Evolutionary conservation across 495 filamentous ascomycete genomes (phyloP).

Genomic region (Neurospora africana): DNA sequence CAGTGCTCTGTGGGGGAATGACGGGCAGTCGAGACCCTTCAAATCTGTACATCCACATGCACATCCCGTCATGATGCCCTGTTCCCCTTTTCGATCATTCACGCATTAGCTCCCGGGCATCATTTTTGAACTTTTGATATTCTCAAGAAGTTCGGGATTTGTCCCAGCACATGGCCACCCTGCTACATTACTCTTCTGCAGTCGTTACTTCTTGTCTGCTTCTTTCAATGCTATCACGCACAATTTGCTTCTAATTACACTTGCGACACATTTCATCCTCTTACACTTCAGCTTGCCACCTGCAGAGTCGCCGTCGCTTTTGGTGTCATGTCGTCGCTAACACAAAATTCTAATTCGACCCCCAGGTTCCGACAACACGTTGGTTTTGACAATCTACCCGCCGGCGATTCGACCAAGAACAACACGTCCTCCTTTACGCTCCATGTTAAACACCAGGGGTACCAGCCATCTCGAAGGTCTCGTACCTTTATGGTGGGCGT

Average conservation of each 20-base stretch:
- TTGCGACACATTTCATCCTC: not conserved
- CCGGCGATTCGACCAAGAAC: conserved; percentile 52
- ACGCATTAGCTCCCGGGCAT: not conserved
- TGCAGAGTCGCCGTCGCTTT: not conserved
- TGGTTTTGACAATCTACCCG: conserved; percentile 86
- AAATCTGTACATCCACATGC: not conserved
- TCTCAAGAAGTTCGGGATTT: not conserved
- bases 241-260: not conserved
- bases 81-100: not conserved
- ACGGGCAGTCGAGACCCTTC: not conserved
- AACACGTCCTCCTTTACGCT: conserved; percentile 78
- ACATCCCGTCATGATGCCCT: not conserved
- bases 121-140: not conserved
- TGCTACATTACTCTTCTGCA: not conserved
- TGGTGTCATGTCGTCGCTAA: conserved; percentile 35
- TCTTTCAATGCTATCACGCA: not conserved
- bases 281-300: not conserved
- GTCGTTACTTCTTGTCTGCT: not conserved
- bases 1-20: not conserved
- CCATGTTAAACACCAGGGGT: conserved; percentile 81
- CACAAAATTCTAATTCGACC: conserved; percentile 20
- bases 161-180: not conserved
- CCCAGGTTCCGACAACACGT: conserved; percentile 56
- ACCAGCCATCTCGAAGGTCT: conserved; percentile 71
- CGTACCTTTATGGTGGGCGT: conserved; percentile 90